Evolutionary conservation across 768 basidiomycete species (phyloP).

Genomic region (Boletus tomentosulus): DNA sequence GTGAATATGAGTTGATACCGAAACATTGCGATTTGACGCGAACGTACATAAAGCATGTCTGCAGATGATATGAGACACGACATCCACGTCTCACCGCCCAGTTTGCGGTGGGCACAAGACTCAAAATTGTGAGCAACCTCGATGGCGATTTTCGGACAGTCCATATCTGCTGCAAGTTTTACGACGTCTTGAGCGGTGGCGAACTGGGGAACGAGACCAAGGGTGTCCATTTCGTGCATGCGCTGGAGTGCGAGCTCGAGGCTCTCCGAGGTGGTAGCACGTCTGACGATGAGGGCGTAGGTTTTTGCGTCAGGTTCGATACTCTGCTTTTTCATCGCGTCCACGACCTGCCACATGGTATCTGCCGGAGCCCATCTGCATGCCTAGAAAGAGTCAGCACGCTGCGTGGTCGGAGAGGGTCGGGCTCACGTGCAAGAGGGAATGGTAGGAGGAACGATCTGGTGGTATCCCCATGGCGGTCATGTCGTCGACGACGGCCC

Average conservation of each 20-base stretch:
- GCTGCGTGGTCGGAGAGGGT: neutral
- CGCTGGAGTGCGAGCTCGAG: constrained; percentile 64
- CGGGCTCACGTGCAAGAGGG: constrained; percentile 52
- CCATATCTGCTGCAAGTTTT: constrained; percentile 46
- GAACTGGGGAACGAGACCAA: constrained; percentile 48
- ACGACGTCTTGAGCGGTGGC: constrained; percentile 51
- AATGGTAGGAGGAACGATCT: constrained; percentile 50
- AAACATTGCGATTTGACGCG: neutral
- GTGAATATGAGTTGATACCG: neutral
- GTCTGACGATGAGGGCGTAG: constrained; percentile 50
- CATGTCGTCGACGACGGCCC: constrained; percentile 73
- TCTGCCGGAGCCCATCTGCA: constrained; percentile 36
- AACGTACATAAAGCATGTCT: constrained; percentile 62
- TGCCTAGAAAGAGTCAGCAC: constrained; percentile 37
- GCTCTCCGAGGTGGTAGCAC: constrained; percentile 43
- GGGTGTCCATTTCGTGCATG: constrained; percentile 53
- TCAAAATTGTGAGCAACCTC: constrained; percentile 68
- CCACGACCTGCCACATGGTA: constrained; percentile 46
- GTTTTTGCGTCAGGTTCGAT: constrained; percentile 50
- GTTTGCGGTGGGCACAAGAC: constrained; percentile 43
- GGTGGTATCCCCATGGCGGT: constrained; percentile 44
- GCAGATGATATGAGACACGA: constrained; percentile 64
- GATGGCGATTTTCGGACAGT: constrained; percentile 62
- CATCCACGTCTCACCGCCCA: constrained; percentile 59
- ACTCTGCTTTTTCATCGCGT: constrained; percentile 49